Evolutionary conservation across 1,284 basidiomycete genomes (phyloP).

Genomic region (Trichosporon sp.): DNA sequence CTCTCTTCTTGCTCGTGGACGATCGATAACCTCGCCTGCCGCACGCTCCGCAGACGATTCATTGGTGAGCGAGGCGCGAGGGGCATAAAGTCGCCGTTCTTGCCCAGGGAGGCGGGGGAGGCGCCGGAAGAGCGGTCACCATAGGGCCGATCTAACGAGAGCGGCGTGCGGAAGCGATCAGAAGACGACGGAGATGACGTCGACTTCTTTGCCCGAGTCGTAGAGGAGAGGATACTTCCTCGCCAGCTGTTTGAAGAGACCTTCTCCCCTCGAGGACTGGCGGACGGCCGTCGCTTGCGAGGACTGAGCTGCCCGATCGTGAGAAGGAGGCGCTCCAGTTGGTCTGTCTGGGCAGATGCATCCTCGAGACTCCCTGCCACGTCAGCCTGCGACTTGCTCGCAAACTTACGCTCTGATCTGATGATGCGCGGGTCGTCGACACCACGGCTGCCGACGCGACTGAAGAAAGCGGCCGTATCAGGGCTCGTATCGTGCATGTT

Average conservation of each 20-base stretch:
- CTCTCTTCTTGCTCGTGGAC: not conserved
- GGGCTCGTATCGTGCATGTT: not conserved
- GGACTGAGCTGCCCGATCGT: not conserved
- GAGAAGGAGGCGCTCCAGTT: not conserved
- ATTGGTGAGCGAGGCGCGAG: not conserved
- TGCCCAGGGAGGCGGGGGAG: not conserved
- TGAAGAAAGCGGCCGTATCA: not conserved
- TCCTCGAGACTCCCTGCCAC: not conserved
- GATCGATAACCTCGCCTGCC: not conserved
- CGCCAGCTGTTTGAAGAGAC: not conserved
- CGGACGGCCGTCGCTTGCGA: not conserved
- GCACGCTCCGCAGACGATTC: not conserved
- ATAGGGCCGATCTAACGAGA: not conserved
- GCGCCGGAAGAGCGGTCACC: not conserved
- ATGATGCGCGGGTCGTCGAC: not conserved
- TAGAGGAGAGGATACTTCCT: not conserved
- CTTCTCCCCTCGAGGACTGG: not conserved
- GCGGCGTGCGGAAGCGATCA: not conserved
- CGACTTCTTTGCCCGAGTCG: not conserved
- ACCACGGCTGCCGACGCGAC: not conserved
- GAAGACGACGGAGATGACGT: not conserved
- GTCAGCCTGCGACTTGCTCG: not conserved
- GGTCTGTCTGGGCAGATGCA: not conserved
- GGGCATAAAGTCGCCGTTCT: not conserved
- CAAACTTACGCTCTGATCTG: not conserved